Evolutionary conservation across 768 basidiomycete genomes (phyloP).

Genomic region (Lentinus tigrinus): DNA sequence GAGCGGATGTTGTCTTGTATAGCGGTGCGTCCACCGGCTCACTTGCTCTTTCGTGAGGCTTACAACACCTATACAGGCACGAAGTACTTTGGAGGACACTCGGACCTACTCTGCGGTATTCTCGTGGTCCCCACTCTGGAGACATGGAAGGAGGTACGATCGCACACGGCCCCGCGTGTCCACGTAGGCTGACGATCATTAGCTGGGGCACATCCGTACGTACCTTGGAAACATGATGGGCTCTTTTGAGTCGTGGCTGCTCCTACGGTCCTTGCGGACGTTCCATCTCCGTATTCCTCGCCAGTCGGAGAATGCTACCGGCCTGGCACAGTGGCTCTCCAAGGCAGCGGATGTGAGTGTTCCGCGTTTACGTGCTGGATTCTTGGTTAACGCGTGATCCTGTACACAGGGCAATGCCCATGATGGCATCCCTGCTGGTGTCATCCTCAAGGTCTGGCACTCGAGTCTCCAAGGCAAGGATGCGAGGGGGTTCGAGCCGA

Average conservation of each 20-base stretch:
- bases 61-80: constrained; percentile 43
- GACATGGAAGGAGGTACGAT: constrained; percentile 55
- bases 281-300: constrained; percentile 77
- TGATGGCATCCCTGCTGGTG: constrained; percentile 70
- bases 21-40: constrained; percentile 49
- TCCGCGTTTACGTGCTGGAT: too few relatives aligned
- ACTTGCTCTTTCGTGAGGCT: not conserved
- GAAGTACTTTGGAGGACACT: constrained; percentile 88
- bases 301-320: constrained; percentile 73
- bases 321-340: constrained; percentile 73
- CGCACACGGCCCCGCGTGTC: constrained; percentile 28
- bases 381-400: too few relatives aligned
- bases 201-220: constrained; percentile 67
- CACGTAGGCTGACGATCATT: not conserved
- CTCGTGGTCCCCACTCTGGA: constrained; percentile 64
- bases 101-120: constrained; percentile 78
- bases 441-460: constrained; percentile 70
- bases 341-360: constrained; percentile 34
- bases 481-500: constrained; percentile 60
- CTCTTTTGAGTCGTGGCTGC: constrained; percentile 79
- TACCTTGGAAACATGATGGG: constrained; percentile 69
- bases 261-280: constrained; percentile 82
- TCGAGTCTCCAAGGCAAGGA: constrained; percentile 71
- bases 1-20: constrained; percentile 72
- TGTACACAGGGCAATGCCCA: constrained; percentile 47